Percentiles rank a stretch among this genome's conserved stretches.
Conservation (phyloP, 2,329 filamentous ascomycete genomes). For the Sporothrix pallida region DNA sequence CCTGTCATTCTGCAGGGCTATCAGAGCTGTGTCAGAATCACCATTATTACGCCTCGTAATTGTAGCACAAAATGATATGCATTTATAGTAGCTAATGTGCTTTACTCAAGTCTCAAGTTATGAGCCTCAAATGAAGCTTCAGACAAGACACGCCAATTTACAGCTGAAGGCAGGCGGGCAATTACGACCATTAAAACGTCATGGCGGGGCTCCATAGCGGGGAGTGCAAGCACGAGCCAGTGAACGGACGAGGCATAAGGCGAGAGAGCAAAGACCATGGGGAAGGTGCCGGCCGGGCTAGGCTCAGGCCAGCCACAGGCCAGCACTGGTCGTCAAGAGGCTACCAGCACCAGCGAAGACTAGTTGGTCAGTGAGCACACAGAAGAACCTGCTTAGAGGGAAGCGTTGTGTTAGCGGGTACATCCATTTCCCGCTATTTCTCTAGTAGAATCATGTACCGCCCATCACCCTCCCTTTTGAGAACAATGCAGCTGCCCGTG, state of each 20-base stretch:
- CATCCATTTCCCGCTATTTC: neutral
- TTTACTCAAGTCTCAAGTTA: no score
- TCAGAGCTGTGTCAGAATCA: no score
- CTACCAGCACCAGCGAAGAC: neutral
- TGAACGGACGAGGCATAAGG: neutral
- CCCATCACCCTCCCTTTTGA: neutral
- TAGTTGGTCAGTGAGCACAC: slow-evolving; percentile 13
- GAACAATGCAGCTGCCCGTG: neutral
- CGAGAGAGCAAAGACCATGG: neutral
- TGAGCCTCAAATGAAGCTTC: no score
- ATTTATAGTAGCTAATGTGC: no score
- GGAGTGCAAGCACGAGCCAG: slow-evolving; percentile 29
- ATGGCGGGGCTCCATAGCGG: slow-evolving; percentile 34
- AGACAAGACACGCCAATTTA: neutral
- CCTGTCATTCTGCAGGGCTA: no score
- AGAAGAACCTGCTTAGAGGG: neutral
- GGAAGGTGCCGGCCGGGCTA: slow-evolving; percentile 2
- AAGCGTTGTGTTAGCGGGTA: slow-evolving; percentile 4
- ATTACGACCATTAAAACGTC: slow-evolving; percentile 31
- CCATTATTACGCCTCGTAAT: no score
- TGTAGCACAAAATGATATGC: no score
- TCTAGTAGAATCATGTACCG: neutral
- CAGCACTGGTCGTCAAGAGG: neutral
- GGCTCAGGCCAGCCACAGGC: neutral
- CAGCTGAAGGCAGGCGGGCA: slow-evolving; percentile 21